Evolutionary conservation across 306 rosid genomes (phyloP), one percentile per base, ranked within the genome.

Genomic region (Castanea mollissima): DNA sequence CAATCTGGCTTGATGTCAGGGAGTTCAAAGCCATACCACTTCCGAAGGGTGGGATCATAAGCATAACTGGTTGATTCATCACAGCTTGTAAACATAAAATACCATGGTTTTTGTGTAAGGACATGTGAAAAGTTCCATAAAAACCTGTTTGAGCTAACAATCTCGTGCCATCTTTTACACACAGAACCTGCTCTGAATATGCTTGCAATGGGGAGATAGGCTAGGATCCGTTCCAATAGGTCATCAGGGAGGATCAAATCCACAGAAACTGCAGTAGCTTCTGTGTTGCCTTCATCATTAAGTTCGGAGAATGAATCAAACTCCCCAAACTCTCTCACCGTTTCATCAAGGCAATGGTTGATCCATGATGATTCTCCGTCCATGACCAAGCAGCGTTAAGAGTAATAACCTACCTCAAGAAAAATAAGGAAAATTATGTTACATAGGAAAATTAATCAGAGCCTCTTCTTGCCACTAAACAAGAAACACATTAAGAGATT

Each of bases 101-200:
- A 93, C 99, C 99, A 96, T 18, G 99, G 98, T 75, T 91, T 93
- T 69, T 93, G 98, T 0, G 94, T 81, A 9, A 81, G 81, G 35
- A 81, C 79, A 25, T 74, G 74, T 0, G 97, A 86, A 74, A 83
- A 89, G 78, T 86, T 92, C 91, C 94, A 91, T 19, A 89, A 25
- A 81, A 92, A 95, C 80, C 89, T 89, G 27, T 78, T 80, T 1
- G 98, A 91, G 84, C 90, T 80, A 41, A 96, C 86, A 71, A 96
- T 90, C 67, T 85, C 96, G 34, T 85, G 41, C 99, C 98, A 96
- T 79, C 97, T 87, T 81, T 90, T 96, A 83, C 96, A 85, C 69
- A 96, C 99, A 83, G 78, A 84, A 55, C 93, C 88, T 38, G 96
- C 98, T 81, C 98, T 80, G 84, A 90, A 86, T 77, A 96, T 90